Conservation (phyloP, 1,139 yeast species). For the Pichia sp. region DNA sequence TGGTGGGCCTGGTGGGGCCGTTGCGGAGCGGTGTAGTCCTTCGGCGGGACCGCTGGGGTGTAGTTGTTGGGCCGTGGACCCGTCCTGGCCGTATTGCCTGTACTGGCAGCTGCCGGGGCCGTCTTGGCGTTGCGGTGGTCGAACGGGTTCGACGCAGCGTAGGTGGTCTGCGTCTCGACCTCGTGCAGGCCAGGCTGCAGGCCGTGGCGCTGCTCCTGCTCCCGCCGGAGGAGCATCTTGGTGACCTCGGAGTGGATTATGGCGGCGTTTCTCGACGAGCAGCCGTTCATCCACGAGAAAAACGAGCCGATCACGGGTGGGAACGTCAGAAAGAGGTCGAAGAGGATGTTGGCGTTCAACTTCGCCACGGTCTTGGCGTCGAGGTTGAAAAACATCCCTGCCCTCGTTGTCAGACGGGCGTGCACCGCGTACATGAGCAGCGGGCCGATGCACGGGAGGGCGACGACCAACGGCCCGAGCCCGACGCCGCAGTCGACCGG, state of each 20-base stretch:
- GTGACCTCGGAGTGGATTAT: constrained; percentile 52
- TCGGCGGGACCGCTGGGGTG: background rate
- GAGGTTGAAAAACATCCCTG: constrained; percentile 51
- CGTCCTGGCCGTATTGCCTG: too few relatives aligned
- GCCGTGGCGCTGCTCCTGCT: background rate
- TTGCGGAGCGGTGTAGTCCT: constrained; percentile 5
- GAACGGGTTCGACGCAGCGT: background rate
- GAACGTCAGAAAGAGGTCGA: constrained; percentile 69
- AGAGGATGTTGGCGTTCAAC: constrained; percentile 65
- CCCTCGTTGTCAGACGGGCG: constrained; percentile 55
- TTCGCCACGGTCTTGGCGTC: constrained; percentile 59
- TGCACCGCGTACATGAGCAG: constrained; percentile 73
- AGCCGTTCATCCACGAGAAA: constrained; percentile 74
- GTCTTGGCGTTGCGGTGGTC: background rate
- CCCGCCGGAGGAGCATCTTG: constrained; percentile 37
- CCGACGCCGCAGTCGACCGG: constrained; percentile 79
- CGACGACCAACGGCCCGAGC: constrained; percentile 60
- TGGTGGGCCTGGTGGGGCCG: background rate
- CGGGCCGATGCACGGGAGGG: constrained; percentile 81
- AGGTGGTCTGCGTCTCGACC: constrained; percentile 2
- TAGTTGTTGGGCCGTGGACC: background rate
- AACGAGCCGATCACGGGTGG: constrained; percentile 77
- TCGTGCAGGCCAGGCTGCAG: background rate
- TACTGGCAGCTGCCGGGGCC: background rate
- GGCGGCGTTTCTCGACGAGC: constrained; percentile 89